Base-by-base conservation (phyloP, 257 asterid genomes). In the Primulina tabacum region DNA sequence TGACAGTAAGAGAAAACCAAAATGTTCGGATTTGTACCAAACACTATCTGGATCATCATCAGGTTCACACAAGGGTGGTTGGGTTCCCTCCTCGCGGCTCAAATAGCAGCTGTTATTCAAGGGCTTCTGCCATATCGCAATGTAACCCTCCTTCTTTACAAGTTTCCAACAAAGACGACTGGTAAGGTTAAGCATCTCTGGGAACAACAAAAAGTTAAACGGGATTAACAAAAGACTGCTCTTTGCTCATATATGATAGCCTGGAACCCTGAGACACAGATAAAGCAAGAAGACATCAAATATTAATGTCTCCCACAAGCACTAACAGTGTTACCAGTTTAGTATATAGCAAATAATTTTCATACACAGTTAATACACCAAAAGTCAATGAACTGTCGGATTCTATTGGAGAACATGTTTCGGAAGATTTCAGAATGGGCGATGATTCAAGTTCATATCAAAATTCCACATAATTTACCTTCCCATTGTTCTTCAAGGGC, bases 91-190 rank as follows among this genome's bases (percentile, higher is more conserved):
- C 50, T 69, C 77, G 1, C 83, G 87, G 81, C 40, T 76, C 74
- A 83, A 75, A 78, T 88, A 88, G 79, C 87, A 83, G 60, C 82
- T 86, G 59, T 86, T 84, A 64, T 86, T 82, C 40, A 68, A 65
- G 21, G 92, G 83, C 81, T 88, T 88, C 74, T 74, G 84, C 92
- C 95, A 88, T 69, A 84, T 84, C 21, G 87, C 76, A 63, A 88
- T 76, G 34, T 78, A 56, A 8, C 76, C 83, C 65, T 84, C 83
- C 71, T 79, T 79, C 55, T 79, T 84, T 35, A 79, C 77, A 8
- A 88, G 79, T n/a, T 83, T 79, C 95, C 92, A 88, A 60, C 92
- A 88, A 52, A 88, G 71, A 59, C 69, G 78, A 73, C 33, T 37
- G 3, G 86, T 63, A 63, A 88, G 87, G 67, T 80, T 75, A 73